These are phyloP conservation scores for Chlamydomonas sp. DNA, from an alignment of 139 green algal genomes.

Conservation along the genomic window DNA sequence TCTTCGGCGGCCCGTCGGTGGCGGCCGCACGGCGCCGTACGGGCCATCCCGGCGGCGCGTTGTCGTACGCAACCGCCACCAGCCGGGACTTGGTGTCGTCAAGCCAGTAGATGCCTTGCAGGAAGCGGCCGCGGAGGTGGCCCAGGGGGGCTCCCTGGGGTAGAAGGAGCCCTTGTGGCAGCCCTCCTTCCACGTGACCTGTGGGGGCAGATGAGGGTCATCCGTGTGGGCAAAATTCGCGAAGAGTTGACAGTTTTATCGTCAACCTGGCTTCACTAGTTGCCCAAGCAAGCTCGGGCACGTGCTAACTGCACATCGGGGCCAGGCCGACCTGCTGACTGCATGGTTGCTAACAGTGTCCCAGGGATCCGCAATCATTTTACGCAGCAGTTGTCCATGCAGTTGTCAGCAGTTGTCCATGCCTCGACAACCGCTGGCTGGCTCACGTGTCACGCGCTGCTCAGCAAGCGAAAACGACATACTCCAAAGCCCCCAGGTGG, in stretches of 20 bases:
- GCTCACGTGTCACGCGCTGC: too few species aligned
- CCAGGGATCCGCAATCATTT: background rate
- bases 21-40: background rate
- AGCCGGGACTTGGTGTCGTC: background rate
- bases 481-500: too few species aligned
- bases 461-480: too few species aligned
- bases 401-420: too few species aligned
- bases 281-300: too few species aligned
- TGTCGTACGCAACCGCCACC: constrained; percentile 10
- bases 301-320: too few species aligned
- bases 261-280: too few species aligned
- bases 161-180: constrained; percentile 28
- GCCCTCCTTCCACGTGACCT: background rate
- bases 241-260: too few species aligned
- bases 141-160: constrained; percentile 11
- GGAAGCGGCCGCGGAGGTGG: constrained; percentile 15
- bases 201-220: too few species aligned
- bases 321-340: background rate
- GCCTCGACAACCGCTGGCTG: too few species aligned
- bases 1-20: background rate
- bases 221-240: too few species aligned
- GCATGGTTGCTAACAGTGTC: background rate
- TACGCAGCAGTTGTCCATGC: too few species aligned
- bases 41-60: constrained; percentile 10
- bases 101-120: constrained; percentile 16